Evolutionary conservation across 805 yeast genomes (phyloP).

Genomic region (Suhomyces canberraensis): DNA sequence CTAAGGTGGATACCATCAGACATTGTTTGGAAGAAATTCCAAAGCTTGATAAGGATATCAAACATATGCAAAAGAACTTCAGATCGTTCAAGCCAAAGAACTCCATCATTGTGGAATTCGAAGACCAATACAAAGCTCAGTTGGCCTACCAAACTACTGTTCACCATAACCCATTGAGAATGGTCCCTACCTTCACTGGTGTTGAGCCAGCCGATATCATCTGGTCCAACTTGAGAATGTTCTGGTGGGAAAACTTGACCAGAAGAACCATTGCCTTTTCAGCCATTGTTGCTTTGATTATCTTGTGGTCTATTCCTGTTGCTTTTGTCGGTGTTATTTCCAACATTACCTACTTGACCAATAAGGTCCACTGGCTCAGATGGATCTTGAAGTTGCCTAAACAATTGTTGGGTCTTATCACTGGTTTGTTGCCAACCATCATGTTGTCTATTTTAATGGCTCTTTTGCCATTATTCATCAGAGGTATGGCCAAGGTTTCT

Average conservation of each 20-base stretch:
- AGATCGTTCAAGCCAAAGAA: conserved; percentile 60
- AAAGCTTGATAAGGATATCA: conserved; percentile 53
- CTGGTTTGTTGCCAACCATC: conserved; percentile 84
- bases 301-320: conserved; percentile 83
- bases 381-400: conserved; percentile 75
- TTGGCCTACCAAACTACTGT: conserved; percentile 61
- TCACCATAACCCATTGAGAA: conserved; percentile 63
- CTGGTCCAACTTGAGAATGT: conserved; percentile 73
- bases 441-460: conserved; percentile 80
- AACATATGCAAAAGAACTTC: conserved; percentile 50
- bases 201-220: conserved; percentile 59
- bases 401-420: conserved; percentile 72
- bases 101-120: conserved; percentile 76
- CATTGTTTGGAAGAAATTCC: conserved; percentile 58
- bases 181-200: conserved; percentile 61
- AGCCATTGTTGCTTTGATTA: conserved; percentile 52
- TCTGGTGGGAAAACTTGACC: conserved; percentile 73
- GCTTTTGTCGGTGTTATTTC: conserved; percentile 96
- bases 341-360: conserved; percentile 72
- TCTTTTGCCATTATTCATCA: conserved; percentile 79
- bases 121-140: conserved; percentile 72
- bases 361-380: conserved; percentile 66
- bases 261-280: conserved; percentile 52
- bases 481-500: conserved; percentile 67
- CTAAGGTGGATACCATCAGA: conserved; percentile 61